A percentile compares a stretch with the other conserved stretches of the same genome.
phyloP scores from a whole-genome alignment of 192 early-diverging fungal species.

The Kappamyces sp. region DNA sequence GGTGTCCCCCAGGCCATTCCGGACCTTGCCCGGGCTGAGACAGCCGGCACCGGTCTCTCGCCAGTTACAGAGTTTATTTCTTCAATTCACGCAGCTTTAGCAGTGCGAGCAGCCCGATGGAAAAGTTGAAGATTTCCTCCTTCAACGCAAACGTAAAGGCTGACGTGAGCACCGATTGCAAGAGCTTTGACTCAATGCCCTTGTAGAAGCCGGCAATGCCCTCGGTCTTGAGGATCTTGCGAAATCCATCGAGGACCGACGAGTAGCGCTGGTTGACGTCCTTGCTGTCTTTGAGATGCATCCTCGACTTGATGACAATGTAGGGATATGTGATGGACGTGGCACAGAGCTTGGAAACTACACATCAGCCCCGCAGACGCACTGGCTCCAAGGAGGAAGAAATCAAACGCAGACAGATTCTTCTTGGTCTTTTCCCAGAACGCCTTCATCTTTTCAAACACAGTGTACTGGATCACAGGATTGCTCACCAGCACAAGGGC shows the following conservation, averaged over 20 bases:
- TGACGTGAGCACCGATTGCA: conserved; percentile 91
- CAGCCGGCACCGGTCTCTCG: too few species aligned
- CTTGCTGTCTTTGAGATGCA: conserved; percentile 89
- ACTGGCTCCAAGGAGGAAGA: conserved; percentile 89
- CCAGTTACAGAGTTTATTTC: conserved; percentile 2
- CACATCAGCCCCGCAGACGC: background rate
- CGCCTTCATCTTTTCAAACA: conserved; percentile 90
- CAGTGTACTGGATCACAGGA: conserved; percentile 99
- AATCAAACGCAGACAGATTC: conserved; percentile 74
- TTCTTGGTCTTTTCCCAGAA: conserved; percentile 52
- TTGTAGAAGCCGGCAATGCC: conserved; percentile 72
- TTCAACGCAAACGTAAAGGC: conserved; percentile 94
- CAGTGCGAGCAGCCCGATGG: conserved; percentile 34
- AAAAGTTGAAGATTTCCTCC: conserved; percentile 39
- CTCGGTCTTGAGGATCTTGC: conserved; percentile 86
- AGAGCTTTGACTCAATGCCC: conserved; percentile 86
- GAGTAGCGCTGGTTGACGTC: conserved; percentile 66
- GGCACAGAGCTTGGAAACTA: conserved; percentile 84
- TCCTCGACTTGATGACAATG: conserved; percentile 95
- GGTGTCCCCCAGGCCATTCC: too few species aligned
- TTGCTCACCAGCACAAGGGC: conserved; percentile 98
- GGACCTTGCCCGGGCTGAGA: too few species aligned
- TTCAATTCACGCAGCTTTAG: conserved; percentile 34
- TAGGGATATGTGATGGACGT: conserved; percentile 97
- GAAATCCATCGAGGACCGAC: conserved; percentile 80